Conservation (phyloP, 805 yeast genomes). For the Kuraishia hungarica region DNA sequence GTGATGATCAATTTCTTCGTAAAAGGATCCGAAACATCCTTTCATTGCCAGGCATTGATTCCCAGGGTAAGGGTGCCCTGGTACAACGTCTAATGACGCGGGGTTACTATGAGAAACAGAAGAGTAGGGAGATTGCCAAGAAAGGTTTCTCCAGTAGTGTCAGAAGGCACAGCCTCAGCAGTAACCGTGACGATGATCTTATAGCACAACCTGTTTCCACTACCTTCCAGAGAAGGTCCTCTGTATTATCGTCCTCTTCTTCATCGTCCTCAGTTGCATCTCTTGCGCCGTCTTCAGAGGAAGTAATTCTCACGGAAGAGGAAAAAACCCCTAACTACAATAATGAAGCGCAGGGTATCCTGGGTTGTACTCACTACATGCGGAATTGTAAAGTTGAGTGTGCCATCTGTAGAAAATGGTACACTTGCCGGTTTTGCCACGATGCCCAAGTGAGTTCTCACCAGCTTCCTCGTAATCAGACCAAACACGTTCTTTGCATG, state of each 20-base stretch:
- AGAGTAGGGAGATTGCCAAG: constrained; percentile 8
- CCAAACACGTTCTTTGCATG: constrained; percentile 75
- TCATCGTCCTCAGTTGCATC: neutral
- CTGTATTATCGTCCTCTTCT: neutral
- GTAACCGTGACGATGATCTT: no score
- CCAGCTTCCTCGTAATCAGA: constrained; percentile 48
- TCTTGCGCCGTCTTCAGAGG: constrained; percentile 16
- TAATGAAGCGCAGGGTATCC: constrained; percentile 29
- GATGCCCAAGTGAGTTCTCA: constrained; percentile 49
- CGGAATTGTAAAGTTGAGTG: constrained; percentile 82
- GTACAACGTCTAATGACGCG: constrained; percentile 66
- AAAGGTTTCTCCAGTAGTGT: neutral
- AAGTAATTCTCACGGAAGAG: constrained; percentile 35
- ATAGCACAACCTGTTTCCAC: neutral
- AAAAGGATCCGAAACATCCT: constrained; percentile 40
- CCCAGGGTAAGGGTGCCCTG: constrained; percentile 36
- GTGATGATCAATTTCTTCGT: constrained; percentile 30
- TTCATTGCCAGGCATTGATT: constrained; percentile 24
- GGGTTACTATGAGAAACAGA: constrained; percentile 44
- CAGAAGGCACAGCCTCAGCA: neutral
- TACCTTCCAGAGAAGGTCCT: neutral
- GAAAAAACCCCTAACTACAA: constrained; percentile 44
- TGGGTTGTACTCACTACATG: constrained; percentile 82
- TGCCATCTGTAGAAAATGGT: constrained; percentile 66
- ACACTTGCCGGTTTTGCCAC: constrained; percentile 79